Conservation (phyloP, 2,329 filamentous ascomycete genomes). For the Colletotrichum zoysiae region DNA sequence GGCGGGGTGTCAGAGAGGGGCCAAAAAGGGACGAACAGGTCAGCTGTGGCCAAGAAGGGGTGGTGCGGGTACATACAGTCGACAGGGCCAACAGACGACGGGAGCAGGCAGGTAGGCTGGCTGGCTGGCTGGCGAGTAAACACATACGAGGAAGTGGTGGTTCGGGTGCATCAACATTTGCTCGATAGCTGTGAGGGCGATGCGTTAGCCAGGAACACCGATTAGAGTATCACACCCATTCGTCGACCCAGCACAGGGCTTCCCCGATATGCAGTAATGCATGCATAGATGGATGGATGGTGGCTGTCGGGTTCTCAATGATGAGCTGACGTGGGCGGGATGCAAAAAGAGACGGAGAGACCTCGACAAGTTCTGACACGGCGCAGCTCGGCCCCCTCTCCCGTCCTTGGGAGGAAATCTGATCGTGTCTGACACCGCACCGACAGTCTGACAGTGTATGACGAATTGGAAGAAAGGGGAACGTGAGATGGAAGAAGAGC, state of each 20-base stretch:
- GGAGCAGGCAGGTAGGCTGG: constrained; percentile 1
- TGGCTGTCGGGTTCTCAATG: constrained; percentile 23
- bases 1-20: constrained; percentile 14
- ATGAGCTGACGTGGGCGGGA: constrained; percentile 1
- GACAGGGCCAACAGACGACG: constrained; percentile 3
- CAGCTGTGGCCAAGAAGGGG: constrained; percentile 22
- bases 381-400: not conserved
- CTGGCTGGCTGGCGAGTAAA: not conserved
- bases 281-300: not conserved
- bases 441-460: constrained; percentile 26
- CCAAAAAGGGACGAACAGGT: constrained; percentile 33
- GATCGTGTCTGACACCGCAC: not conserved
- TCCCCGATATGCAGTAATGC: not conserved
- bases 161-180: constrained; percentile 30
- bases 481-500: not conserved
- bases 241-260: not conserved
- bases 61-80: not conserved
- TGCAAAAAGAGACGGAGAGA: constrained; percentile 19
- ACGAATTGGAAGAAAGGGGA: constrained; percentile 5
- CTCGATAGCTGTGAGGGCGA: constrained; percentile 4
- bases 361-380: not conserved
- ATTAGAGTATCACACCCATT: constrained; percentile 31
- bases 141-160: constrained; percentile 26
- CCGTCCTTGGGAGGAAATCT: not conserved
- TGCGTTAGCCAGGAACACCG: constrained; percentile 39